A percentile compares a stretch with the other conserved stretches of the same genome.
Evolutionary conservation across 805 yeast species (phyloP).

Genomic region (Teunomyces kruisii): DNA sequence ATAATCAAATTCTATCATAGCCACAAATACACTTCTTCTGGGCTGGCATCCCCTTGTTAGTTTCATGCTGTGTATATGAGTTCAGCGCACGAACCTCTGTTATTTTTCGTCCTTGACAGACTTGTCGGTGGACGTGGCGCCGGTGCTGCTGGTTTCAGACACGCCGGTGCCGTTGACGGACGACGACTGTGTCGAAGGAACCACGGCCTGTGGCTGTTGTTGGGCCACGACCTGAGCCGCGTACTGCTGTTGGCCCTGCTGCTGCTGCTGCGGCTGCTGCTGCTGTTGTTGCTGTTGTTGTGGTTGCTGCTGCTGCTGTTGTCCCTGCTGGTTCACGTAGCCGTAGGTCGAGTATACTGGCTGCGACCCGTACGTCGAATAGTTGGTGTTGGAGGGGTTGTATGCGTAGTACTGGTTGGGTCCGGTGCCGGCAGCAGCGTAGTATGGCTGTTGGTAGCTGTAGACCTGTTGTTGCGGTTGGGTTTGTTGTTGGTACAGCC

Average conservation of each 20-base stretch:
- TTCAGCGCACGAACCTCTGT: neutral
- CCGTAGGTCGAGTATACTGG: conserved; percentile 17
- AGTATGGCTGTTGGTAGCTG: conserved; percentile 22
- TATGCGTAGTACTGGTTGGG: conserved; percentile 23
- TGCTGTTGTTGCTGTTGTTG: neutral
- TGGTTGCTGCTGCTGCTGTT: conserved; percentile 2
- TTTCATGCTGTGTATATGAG: neutral
- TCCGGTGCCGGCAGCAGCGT: conserved; percentile 11
- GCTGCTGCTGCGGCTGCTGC: neutral
- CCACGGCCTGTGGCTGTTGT: conserved; percentile 1
- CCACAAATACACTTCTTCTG: neutral
- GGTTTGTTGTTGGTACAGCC: conserved; percentile 5
- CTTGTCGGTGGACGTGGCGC: conserved; percentile 1
- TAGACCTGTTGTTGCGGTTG: conserved; percentile 14
- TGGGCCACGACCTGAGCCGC: neutral
- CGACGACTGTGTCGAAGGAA: neutral
- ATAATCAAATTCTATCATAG: conserved; percentile 2
- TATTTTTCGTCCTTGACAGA: conserved; percentile 2
- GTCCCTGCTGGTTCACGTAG: conserved; percentile 14
- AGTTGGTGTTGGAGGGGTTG: conserved; percentile 13
- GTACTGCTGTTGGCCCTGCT: conserved; percentile 1
- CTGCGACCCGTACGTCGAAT: conserved; percentile 16
- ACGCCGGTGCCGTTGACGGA: neutral
- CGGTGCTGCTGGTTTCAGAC: neutral
- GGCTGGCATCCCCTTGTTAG: neutral